Evolutionary conservation across 2,329 filamentous ascomycete genomes (phyloP).

Genomic region (Colletotrichum camelliae): DNA sequence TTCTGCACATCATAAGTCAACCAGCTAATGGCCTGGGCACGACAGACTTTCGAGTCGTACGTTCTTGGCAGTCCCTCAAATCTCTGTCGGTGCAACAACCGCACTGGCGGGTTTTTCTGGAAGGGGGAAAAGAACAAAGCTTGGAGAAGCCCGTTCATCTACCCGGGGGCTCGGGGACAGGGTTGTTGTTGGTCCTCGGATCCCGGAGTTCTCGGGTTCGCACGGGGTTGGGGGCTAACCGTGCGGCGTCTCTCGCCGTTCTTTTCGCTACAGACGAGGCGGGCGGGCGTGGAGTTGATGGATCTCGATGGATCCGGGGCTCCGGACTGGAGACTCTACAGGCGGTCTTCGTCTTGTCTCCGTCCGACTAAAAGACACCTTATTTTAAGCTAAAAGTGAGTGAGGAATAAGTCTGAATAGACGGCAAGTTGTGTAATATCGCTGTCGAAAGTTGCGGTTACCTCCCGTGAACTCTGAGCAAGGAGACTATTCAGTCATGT

Average conservation of each 20-base stretch:
- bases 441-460: neutral
- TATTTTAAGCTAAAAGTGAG: neutral
- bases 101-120: neutral
- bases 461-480: neutral
- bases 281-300: neutral
- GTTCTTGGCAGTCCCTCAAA: neutral
- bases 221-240: neutral
- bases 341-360: neutral
- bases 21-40: constrained; percentile 13
- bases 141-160: neutral
- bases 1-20: constrained; percentile 14
- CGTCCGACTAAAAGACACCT: neutral
- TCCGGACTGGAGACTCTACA: neutral
- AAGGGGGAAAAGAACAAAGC: neutral
- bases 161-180: neutral
- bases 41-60: neutral
- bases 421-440: neutral
- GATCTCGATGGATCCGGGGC: neutral
- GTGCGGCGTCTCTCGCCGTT: neutral
- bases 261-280: neutral
- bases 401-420: neutral
- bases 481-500: neutral
- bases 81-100: neutral
- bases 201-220: neutral
- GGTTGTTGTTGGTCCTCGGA: neutral